A percentile compares a stretch with the other conserved stretches of the same genome.
Evolutionary conservation across 768 basidiomycete species (phyloP).

Genomic region (Tylopilus sp.): DNA sequence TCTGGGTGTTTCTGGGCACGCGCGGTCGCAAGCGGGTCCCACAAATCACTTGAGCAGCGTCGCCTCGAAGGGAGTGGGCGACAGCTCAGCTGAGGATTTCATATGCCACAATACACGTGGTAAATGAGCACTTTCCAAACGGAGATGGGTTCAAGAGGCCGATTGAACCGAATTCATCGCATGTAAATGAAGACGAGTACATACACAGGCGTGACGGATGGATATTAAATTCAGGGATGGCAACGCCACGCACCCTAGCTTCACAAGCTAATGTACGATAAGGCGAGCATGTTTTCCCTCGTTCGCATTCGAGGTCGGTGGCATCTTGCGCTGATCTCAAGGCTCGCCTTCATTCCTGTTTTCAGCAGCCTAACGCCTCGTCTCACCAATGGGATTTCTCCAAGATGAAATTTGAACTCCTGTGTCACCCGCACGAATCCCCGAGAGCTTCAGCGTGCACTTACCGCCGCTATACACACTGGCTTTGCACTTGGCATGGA

Average conservation of each 20-base stretch:
- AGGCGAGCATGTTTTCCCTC: background rate
- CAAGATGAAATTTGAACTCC: background rate
- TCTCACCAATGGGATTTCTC: background rate
- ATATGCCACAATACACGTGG: too few relatives aligned
- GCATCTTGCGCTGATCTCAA: background rate
- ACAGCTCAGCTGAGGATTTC: background rate
- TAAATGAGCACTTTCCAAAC: background rate
- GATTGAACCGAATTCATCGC: too few relatives aligned
- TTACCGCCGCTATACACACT: background rate
- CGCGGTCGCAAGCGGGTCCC: too few relatives aligned
- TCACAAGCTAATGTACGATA: too few relatives aligned
- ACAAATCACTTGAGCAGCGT: too few relatives aligned
- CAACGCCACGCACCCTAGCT: too few relatives aligned
- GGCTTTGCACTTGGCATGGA: background rate
- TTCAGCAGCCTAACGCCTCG: background rate
- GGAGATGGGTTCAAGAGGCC: background rate
- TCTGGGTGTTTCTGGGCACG: background rate
- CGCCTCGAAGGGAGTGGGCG: background rate
- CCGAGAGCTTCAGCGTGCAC: background rate
- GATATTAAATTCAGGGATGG: too few relatives aligned
- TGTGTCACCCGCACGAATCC: slow-evolving; percentile 3
- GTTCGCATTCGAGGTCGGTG: background rate
- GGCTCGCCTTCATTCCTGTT: background rate
- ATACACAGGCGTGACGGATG: too few relatives aligned
- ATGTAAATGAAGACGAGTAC: too few relatives aligned